Base-by-base conservation (phyloP, 2,329 filamentous ascomycete genomes). In the Colletotrichum viniferum region DNA sequence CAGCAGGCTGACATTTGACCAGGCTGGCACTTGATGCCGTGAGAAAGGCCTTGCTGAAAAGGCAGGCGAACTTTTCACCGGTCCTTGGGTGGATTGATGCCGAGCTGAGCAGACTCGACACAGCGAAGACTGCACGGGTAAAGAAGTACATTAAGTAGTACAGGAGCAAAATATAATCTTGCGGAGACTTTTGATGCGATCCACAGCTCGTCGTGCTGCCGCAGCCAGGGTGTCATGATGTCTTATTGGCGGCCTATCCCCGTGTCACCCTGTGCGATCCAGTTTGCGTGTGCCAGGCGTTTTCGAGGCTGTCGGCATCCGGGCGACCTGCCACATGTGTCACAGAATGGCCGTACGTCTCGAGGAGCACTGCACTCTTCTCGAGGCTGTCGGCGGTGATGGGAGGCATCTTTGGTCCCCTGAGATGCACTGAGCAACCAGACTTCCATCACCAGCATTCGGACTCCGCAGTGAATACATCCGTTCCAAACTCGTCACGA, bases 21-120 rank as follows among this genome's bases (percentile, higher is more conserved):
- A 72, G 76, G 76, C 61, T 77, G 14, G 77, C 68, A 5, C 66
- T 77, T 48, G 68, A 76, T 18, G 75, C 77, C 12, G 30, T 63
- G 56, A 68, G 60, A 38, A 65, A 32, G 52, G 60, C 65, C 4
- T 18, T 77, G 18, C 18, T 28, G 7, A 68, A 52, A 18, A 75
- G 48, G 48, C 75, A 77, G 62, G 63, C 77, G 21, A 69, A 69
- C 16, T 75, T 77, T n/a, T 32, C 58, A 4, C 34, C 62, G 13
- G 69, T 77, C 4, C 28, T 77, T 7, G 61, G 48, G 6, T 77
- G 77, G 75, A 61, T 77, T 3, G 48, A 66, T 14, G 24, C 21
- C 5, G 75, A 77, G 61, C 21, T 76, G 2, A 34, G 68, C 26
- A 62, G 12, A 30, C 61, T 77, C 13, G 63, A 75, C 18, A 43